Base-by-base conservation (phyloP, 2,329 filamentous ascomycete species). In the Dactylellina drechsleri region DNA sequence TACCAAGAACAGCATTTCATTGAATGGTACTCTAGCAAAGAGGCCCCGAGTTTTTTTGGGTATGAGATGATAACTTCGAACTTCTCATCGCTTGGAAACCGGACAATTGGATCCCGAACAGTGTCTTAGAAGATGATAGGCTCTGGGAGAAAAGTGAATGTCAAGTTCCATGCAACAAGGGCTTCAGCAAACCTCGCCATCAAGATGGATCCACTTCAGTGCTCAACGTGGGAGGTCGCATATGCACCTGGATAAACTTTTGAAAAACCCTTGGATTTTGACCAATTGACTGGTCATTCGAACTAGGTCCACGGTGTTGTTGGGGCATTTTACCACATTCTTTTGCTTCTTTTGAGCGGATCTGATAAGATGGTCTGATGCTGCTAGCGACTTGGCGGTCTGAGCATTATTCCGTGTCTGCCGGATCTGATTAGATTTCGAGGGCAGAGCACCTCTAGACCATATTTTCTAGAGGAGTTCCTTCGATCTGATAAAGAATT, bases 351-450 rank as follows among this genome's bases (percentile, higher is more conserved):
- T 67, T 23, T 1, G 10, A 60, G 66, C 72, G 72, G 72, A 76
- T 76, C 72, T 66, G 72, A 76, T 76, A 76, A 76, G 72, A 76
- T 66, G 64, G 64, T 62, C 64, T 75, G 64, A 47, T 65, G 10
- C 20, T 57, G 47, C 66, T 62, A 71, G 66, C 64, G 65, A 61
- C 71, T 75, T 75, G 71, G 66, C 66, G n/a, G 53, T 7, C 23
- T 66, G 61, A 54, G 72, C 65, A 65, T 70, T 76, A 65, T 76
- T 65, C 72, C 72, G 72, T 76, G 66, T 76, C 59, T 71, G 57
- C 66, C 60, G 72, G 72, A 76, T 76, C 72, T 66, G 72, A 76
- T 76, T 71, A 76, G 72, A 76, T 76, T 71, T 61, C 62, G 54
- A 62, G 59, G 60, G 23, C 49, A 56, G 49, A 50, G 40, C 57